A percentile compares a stretch with the other conserved stretches of the same genome.
phyloP scores from a whole-genome alignment of 208 protist species.

The Trypanosoma grayi region DNA sequence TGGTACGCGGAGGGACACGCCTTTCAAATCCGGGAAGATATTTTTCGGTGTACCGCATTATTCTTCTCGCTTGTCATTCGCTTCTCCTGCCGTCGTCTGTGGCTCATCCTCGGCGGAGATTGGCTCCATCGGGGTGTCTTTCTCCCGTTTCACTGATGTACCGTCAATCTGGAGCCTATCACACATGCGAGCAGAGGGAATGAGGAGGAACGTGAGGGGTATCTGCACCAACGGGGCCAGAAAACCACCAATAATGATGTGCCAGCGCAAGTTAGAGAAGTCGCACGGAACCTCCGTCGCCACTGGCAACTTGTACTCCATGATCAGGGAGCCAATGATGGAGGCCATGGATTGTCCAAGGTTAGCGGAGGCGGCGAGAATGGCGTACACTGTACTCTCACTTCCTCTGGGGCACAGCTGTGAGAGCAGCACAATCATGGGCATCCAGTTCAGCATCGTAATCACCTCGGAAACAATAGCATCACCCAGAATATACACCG shows the following conservation, averaged over 20 bases:
- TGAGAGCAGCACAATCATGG: constrained; percentile 48
- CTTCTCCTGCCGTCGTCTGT: too few species aligned
- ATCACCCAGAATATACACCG: constrained; percentile 44
- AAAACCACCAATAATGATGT: constrained; percentile 45
- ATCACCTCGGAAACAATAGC: constrained; percentile 46
- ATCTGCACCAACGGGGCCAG: constrained; percentile 39
- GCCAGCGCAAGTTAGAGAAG: constrained; percentile 46
- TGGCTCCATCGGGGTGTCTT: too few species aligned
- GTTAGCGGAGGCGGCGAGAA: constrained; percentile 52
- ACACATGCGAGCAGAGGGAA: constrained; percentile 40
- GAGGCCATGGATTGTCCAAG: constrained; percentile 41
- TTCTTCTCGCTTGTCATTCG: too few species aligned
- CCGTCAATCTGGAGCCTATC: constrained; percentile 28
- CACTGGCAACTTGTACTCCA: constrained; percentile 47
- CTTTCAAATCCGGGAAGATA: too few species aligned
- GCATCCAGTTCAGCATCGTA: constrained; percentile 57
- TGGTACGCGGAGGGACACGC: too few species aligned
- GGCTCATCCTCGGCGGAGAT: too few species aligned
- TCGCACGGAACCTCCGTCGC: constrained; percentile 47
- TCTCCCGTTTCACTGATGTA: not conserved
- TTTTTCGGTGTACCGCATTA: too few species aligned
- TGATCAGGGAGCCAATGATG: constrained; percentile 45
- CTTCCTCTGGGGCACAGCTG: constrained; percentile 53
- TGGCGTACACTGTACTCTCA: constrained; percentile 54
- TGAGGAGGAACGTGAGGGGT: constrained; percentile 36